These are phyloP conservation scores for Coniochaeta pulveracea DNA, from an alignment of 2,329 filamentous ascomycete species.

Conservation along the genomic window DNA sequence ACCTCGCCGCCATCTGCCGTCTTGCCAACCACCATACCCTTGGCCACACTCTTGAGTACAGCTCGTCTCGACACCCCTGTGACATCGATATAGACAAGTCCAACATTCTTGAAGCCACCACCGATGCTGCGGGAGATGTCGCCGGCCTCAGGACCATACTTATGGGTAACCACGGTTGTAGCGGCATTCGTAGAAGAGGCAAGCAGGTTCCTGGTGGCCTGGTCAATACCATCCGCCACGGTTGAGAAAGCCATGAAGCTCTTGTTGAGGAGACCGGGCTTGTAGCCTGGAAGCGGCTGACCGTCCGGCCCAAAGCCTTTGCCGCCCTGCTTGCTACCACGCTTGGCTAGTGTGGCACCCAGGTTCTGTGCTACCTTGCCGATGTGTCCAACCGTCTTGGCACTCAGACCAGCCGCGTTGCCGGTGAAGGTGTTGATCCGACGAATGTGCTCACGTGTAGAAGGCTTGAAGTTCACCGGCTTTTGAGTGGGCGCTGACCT, in stretches of 20 bases:
- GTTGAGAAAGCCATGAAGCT: conserved; percentile 94
- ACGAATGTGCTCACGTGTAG: conserved; percentile 74
- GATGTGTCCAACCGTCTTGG: conserved; percentile 79
- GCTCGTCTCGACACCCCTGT: conserved; percentile 83
- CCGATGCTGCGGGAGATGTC: conserved; percentile 64
- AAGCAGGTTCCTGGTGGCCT: conserved; percentile 70
- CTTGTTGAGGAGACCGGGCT: conserved; percentile 90
- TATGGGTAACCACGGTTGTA: conserved; percentile 77
- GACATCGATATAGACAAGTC: conserved; percentile 93
- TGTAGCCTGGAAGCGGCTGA: conserved; percentile 54
- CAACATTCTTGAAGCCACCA: conserved; percentile 89
- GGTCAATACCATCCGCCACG: conserved; percentile 84
- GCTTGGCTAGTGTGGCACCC: conserved; percentile 63
- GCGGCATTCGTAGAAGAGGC: conserved; percentile 66
- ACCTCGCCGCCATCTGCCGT: conserved; percentile 65
- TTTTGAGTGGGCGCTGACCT: conserved; percentile 68
- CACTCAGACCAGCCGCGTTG: conserved; percentile 66
- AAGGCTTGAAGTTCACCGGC: conserved; percentile 77
- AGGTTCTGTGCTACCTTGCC: conserved; percentile 80
- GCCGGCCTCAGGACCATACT: conserved; percentile 78
- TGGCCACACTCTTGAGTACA: conserved; percentile 88
- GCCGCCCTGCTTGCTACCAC: conserved; percentile 37
- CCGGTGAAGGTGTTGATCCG: conserved; percentile 82
- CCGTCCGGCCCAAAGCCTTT: conserved; percentile 62
- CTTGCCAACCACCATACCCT: conserved; percentile 85